phyloP scores from a whole-genome alignment of 2,329 filamentous ascomycete species.

The Alternaria rosae region DNA sequence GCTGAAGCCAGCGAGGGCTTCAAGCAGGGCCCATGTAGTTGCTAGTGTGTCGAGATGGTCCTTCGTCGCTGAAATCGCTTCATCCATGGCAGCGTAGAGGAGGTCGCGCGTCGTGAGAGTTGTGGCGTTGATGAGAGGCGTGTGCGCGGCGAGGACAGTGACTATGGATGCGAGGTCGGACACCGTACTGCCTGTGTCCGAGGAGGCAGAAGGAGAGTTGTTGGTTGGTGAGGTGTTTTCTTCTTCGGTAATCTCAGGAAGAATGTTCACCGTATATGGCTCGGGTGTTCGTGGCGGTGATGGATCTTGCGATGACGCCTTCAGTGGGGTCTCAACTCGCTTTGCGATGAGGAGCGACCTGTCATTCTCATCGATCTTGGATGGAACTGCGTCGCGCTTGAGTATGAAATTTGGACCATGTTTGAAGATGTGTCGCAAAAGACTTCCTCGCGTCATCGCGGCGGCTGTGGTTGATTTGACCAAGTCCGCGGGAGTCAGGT shows the following conservation, averaged over 20 bases:
- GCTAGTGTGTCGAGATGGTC: constrained; percentile 24
- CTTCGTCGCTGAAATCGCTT: constrained; percentile 2
- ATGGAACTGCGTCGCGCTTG: neutral
- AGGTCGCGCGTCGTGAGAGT: constrained; percentile 16
- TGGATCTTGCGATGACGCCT: neutral
- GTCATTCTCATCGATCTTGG: neutral
- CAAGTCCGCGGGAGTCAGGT: neutral
- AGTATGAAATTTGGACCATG: constrained; percentile 6
- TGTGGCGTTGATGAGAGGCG: neutral
- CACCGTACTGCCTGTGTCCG: neutral
- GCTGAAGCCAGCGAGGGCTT: constrained; percentile 22
- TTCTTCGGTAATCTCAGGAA: neutral
- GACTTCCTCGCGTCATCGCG: constrained; percentile 11
- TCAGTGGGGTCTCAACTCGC: too few relatives aligned
- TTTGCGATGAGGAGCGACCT: neutral
- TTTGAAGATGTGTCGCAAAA: constrained; percentile 28
- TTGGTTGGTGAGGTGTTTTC: neutral
- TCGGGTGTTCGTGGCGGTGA: neutral
- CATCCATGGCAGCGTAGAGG: constrained; percentile 15
- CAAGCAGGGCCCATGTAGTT: constrained; percentile 18
- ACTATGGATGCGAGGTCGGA: neutral
- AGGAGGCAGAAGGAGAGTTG: neutral
- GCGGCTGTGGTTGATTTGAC: neutral
- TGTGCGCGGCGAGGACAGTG: neutral
- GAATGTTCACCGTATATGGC: neutral